phyloP scores from a whole-genome alignment of 352 stramenopile genomes.

The Phytophthora pinifolia region DNA sequence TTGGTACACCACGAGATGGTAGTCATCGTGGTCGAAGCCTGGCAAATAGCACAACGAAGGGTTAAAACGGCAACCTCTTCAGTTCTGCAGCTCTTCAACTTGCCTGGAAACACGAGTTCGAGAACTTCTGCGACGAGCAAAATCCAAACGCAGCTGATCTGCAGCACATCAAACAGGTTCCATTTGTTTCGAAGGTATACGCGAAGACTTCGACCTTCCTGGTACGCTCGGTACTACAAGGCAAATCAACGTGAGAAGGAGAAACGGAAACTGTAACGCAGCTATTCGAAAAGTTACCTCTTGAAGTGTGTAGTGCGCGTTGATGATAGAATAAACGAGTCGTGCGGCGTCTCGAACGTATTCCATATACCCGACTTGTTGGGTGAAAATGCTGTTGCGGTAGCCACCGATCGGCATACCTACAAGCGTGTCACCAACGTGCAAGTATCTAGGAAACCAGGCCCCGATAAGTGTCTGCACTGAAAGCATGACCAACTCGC shows the following conservation, averaged over 20 bases:
- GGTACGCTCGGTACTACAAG: conserved; percentile 40
- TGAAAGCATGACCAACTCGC: neutral
- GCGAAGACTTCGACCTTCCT: conserved; percentile 52
- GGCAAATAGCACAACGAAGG: neutral
- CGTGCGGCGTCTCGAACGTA: conserved; percentile 59
- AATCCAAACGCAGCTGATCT: conserved; percentile 74
- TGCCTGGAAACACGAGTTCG: conserved; percentile 35
- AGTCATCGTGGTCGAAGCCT: conserved; percentile 39
- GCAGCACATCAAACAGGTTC: conserved; percentile 79
- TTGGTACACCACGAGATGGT: conserved; percentile 52
- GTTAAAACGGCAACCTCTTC: no score
- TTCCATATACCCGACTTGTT: conserved; percentile 38
- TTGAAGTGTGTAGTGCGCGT: conserved; percentile 63
- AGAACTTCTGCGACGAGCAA: conserved; percentile 53
- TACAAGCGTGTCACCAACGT: conserved; percentile 66
- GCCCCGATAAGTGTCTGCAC: neutral
- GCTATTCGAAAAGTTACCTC: conserved; percentile 38
- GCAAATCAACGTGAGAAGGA: neutral
- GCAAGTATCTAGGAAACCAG: conserved; percentile 49
- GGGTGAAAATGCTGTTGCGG: conserved; percentile 52
- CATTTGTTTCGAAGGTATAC: conserved; percentile 71
- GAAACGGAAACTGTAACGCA: neutral
- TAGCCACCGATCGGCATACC: conserved; percentile 78
- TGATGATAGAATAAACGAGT: conserved; percentile 65
- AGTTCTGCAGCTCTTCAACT: neutral